Evolutionary conservation across 768 basidiomycete genomes (phyloP).

Genomic region (Suillus variegatus): DNA sequence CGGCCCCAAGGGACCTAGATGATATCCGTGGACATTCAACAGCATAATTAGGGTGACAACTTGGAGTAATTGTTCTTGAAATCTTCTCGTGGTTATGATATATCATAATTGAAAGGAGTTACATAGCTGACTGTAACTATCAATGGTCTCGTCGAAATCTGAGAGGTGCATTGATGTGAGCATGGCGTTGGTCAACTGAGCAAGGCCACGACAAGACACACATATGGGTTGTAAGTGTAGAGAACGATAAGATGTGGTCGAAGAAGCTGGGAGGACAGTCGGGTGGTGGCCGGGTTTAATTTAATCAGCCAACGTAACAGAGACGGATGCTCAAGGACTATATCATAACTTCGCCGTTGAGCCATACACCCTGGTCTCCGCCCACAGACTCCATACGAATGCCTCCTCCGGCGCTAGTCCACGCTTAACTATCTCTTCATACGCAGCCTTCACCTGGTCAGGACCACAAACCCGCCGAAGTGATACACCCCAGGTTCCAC

Average conservation of each 20-base stretch:
- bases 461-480: slow-evolving; percentile 51
- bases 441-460: slow-evolving; percentile 48
- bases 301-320: background rate
- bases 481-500: slow-evolving; percentile 51
- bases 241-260: background rate
- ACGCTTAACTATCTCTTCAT: slow-evolving; percentile 43
- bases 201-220: background rate
- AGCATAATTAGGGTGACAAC: background rate
- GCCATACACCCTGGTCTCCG: slow-evolving; percentile 21
- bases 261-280: background rate
- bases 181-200: background rate
- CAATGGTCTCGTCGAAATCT: background rate
- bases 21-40: background rate
- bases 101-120: background rate
- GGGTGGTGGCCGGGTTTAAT: background rate
- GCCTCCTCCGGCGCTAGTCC: slow-evolving; percentile 59
- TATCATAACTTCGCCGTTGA: slow-evolving; percentile 4
- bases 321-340: background rate
- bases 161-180: background rate
- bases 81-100: background rate
- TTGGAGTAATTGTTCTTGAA: background rate
- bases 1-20: background rate
- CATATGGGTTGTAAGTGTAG: background rate
- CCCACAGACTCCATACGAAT: slow-evolving; percentile 70
- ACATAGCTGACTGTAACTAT: background rate